phyloP scores from a whole-genome alignment of 2,329 filamentous ascomycete genomes.

The Hymenoscyphus occultus region DNA sequence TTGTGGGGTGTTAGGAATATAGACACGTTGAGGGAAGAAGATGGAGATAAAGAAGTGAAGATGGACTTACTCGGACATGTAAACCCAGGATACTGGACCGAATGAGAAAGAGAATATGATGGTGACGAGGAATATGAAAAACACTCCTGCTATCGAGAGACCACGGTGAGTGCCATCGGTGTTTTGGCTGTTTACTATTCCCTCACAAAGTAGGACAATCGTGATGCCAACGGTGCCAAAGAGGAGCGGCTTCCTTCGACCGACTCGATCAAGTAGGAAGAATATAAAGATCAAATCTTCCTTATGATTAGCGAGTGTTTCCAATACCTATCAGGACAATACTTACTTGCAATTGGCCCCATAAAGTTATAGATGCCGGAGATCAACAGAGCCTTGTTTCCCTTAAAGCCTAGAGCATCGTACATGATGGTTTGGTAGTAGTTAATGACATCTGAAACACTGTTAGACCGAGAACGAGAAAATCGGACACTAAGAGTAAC shows the following conservation, averaged over 20 bases:
- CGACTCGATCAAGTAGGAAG: conserved; percentile 53
- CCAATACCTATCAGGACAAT: neutral
- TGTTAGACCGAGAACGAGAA: conserved; percentile 5
- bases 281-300: conserved; percentile 57
- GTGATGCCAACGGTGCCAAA: conserved; percentile 53
- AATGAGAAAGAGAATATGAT: conserved; percentile 59
- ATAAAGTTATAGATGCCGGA: conserved; percentile 60
- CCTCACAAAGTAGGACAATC: conserved; percentile 58
- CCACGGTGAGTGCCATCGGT: conserved; percentile 41
- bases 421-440: conserved; percentile 63
- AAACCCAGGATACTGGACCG: conserved; percentile 51
- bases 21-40: conserved; percentile 49
- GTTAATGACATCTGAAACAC: conserved; percentile 51
- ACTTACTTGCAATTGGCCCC: conserved; percentile 45
- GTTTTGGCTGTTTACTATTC: conserved; percentile 53
- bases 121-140: conserved; percentile 63
- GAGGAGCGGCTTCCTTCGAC: conserved; percentile 50
- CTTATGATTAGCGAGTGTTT: neutral
- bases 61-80: conserved; percentile 18
- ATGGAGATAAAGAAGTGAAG: conserved; percentile 44
- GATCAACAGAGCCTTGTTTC: conserved; percentile 51
- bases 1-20: neutral
- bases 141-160: conserved; percentile 58
- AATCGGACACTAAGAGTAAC: neutral
- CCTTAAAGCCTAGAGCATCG: conserved; percentile 53